Evolutionary conservation across 306 rosid species (phyloP).

Genomic region (Ceratonia siliqua): DNA sequence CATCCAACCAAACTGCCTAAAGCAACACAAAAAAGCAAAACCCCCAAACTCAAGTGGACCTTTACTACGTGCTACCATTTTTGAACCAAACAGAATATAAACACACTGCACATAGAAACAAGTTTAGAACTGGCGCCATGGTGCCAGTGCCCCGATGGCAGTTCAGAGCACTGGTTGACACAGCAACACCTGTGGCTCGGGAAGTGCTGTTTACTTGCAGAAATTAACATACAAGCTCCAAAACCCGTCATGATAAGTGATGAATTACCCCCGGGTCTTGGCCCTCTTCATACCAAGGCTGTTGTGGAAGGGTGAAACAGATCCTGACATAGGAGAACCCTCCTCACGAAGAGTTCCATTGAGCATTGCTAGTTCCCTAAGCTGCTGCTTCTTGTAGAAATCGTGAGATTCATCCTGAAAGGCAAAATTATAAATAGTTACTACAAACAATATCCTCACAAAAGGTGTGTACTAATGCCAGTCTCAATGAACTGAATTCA

Average conservation of each 20-base stretch:
- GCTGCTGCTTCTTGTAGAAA: conserved; percentile 97
- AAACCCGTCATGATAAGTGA: conserved; percentile 40
- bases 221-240: conserved; percentile 59
- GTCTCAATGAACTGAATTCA: conserved; percentile 9
- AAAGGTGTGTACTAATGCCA: background rate
- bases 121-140: conserved; percentile 61
- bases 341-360: conserved; percentile 96
- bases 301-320: conserved; percentile 78
- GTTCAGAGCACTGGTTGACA: conserved; percentile 60
- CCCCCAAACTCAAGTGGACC: conserved; percentile 47
- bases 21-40: conserved; percentile 46
- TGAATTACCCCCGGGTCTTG: conserved; percentile 81
- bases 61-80: conserved; percentile 46
- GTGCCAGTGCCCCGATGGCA: conserved; percentile 84
- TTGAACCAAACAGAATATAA: conserved; percentile 51
- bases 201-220: conserved; percentile 51
- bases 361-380: conserved; percentile 86
- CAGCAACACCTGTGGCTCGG: conserved; percentile 52
- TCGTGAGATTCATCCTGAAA: conserved; percentile 92
- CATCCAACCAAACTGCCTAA: conserved; percentile 52
- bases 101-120: conserved; percentile 78
- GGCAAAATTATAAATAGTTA: conserved; percentile 22
- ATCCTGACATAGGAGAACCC: conserved; percentile 96
- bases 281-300: conserved; percentile 99
- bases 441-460: conserved; percentile 3